Evolutionary conservation across 495 filamentous ascomycete genomes (phyloP).

Genomic region (Corynascus novoguineensis): DNA sequence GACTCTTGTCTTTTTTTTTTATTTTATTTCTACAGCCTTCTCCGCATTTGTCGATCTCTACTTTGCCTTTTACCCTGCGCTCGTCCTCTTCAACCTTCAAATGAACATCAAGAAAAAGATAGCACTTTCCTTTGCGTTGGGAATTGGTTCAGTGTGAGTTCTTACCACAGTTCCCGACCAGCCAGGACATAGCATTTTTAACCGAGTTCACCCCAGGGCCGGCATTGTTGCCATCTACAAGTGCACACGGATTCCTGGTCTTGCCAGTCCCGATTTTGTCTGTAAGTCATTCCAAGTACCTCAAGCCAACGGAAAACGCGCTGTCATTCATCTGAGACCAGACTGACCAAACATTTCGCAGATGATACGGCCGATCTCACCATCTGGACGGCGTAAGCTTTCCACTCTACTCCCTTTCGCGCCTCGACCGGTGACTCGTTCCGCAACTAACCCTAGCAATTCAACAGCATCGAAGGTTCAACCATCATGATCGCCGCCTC

Average conservation of each 20-base stretch:
- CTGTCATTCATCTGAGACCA: background rate
- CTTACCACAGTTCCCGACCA: background rate
- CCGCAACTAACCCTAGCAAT: constrained; percentile 5
- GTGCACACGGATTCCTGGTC: constrained; percentile 33
- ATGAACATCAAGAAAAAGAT: constrained; percentile 45
- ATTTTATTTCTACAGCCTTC: constrained; percentile 39
- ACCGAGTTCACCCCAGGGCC: background rate
- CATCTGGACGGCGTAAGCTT: constrained; percentile 41
- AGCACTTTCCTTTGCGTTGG: constrained; percentile 38
- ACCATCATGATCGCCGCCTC: constrained; percentile 46
- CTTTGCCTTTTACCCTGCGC: constrained; percentile 43
- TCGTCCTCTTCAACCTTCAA: constrained; percentile 41
- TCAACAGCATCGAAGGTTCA: constrained; percentile 41
- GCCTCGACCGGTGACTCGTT: background rate
- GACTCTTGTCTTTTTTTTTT: too few relatives aligned
- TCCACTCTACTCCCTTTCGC: constrained; percentile 7
- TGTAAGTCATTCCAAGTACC: too few relatives aligned
- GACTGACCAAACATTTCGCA: background rate
- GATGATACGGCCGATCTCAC: constrained; percentile 34
- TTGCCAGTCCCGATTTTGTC: constrained; percentile 34
- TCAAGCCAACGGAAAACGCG: too few relatives aligned
- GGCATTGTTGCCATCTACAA: constrained; percentile 38
- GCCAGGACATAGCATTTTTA: background rate
- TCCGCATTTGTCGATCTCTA: constrained; percentile 45
- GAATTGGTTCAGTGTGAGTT: constrained; percentile 44